Base-by-base conservation (phyloP, 805 yeast genomes). In the Saccharomycopsis malanga region DNA sequence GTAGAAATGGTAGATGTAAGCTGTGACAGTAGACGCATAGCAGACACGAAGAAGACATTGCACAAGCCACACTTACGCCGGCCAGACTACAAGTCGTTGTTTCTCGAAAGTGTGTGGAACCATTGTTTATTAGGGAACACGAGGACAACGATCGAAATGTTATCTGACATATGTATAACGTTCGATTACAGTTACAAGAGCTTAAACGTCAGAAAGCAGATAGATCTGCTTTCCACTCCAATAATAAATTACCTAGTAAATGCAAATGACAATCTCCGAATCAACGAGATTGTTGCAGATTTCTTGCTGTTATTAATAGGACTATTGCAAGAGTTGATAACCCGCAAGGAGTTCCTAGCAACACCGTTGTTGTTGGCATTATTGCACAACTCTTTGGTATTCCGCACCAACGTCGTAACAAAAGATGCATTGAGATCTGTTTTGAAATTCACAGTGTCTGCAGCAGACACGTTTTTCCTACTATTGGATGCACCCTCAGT, bases 341-440 rank as follows among this genome's bases (percentile, higher is more conserved):
- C 54, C 9, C 34, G 39, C 2, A 39, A 39, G 18, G 48, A 38
- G 22, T 7, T 36, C 35, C 10, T 41, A 6, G 43, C 80, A 0
- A 65, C 80, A 2, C 93, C 93, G 1, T 82, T 79, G 57, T 53
- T 84, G 12, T 57, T 82, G 2, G 69, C 83, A 0, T 55, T 84
- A 34, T 63, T 83, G 34, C 77, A 77, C 54, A 74, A 76, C 44
- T 57, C 77, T 1, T 60, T 82, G 4, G 69, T 62, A 18, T 85
- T 79, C 61, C 68, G 85, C 57, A 81, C 85, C 1, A 73, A 75
- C 47, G 88, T 91, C 0, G 68, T 81, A 1, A 66, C 65, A 18
- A 61, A 56, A 32, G 56, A 58, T 12, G 64, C 71, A 21, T 63
- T 68, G 54, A 68, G 57, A 54, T 39, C 54, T 61, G 12, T 36